These are phyloP conservation scores for Dioscorea dumetorum DNA, from an alignment of 106 monocot genomes.

Conservation along the genomic window DNA sequence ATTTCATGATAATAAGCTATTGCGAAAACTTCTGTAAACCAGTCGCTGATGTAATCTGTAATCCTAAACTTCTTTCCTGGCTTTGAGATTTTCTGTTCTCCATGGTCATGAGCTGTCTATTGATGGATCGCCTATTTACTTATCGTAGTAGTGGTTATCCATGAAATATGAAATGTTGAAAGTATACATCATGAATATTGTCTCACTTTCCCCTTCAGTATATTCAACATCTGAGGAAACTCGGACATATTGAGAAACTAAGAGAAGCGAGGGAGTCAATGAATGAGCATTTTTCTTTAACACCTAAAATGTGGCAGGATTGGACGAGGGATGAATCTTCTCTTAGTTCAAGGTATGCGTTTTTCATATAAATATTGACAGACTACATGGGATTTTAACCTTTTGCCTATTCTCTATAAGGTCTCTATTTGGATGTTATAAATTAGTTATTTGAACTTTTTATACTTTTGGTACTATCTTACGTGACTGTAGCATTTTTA, in stretches of 20 bases:
- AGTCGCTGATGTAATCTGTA: no score
- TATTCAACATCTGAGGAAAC: conserved; percentile 70
- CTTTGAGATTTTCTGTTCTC: not conserved
- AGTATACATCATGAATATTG: not conserved
- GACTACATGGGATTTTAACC: not conserved
- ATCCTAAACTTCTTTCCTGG: not conserved
- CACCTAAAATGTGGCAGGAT: conserved; percentile 83
- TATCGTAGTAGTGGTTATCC: not conserved
- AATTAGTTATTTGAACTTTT: not conserved
- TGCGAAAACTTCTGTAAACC: no score
- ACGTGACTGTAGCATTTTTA: not conserved
- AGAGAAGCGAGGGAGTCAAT: conserved; percentile 65
- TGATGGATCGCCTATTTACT: no score
- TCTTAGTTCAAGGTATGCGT: conserved; percentile 49
- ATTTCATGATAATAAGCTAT: no score
- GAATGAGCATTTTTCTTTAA: conserved; percentile 70
- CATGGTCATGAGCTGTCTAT: not conserved
- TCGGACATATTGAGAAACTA: conserved; percentile 64
- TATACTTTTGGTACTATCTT: not conserved
- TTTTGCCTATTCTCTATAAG: not conserved
- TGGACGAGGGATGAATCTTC: conserved; percentile 78
- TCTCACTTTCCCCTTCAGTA: conserved; percentile 31
- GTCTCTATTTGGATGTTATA: not conserved
- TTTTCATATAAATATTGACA: no score
- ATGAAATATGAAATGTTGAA: not conserved